Percentiles rank a stretch among this genome's conserved stretches.
phyloP scores from a whole-genome alignment of 2,329 filamentous ascomycete genomes.

The Elsinoe ampelina region DNA sequence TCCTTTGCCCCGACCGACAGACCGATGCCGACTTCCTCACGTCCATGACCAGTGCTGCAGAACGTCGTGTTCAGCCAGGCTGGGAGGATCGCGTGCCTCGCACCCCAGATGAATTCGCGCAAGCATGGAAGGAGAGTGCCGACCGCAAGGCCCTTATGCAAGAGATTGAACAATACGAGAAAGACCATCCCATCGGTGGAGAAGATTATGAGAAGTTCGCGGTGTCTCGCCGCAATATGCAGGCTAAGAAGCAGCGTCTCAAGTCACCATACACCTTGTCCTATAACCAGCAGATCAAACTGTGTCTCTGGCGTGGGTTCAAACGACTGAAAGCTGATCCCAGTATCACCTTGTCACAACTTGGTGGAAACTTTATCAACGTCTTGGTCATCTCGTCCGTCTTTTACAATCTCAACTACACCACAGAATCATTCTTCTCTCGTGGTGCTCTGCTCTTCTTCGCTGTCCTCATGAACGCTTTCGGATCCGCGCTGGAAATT shows the following conservation, averaged over 20 bases:
- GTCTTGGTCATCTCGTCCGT: slow-evolving; percentile 69
- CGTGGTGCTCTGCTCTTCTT: slow-evolving; percentile 79
- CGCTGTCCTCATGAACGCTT: slow-evolving; percentile 77
- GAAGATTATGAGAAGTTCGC: slow-evolving; percentile 38
- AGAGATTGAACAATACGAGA: slow-evolving; percentile 39
- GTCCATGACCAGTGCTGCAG: slow-evolving; percentile 52
- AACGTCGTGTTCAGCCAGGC: slow-evolving; percentile 37
- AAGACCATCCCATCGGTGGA: slow-evolving; percentile 37
- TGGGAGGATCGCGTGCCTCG: slow-evolving; percentile 39
- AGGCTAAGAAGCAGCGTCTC: slow-evolving; percentile 44
- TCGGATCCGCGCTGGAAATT: slow-evolving; percentile 73
- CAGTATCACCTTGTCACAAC: slow-evolving; percentile 58
- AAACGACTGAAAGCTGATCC: slow-evolving; percentile 68
- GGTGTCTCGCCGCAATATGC: slow-evolving; percentile 37
- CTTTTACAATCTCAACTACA: slow-evolving; percentile 63
- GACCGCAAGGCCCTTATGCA: slow-evolving; percentile 36
- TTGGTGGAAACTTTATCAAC: slow-evolving; percentile 65
- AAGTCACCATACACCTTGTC: slow-evolving; percentile 79
- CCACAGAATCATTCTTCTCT: slow-evolving; percentile 66
- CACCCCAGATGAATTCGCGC: slow-evolving; percentile 42
- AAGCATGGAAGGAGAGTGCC: slow-evolving; percentile 46
- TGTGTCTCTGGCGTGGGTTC: slow-evolving; percentile 76
- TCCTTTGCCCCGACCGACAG: slow-evolving; percentile 60
- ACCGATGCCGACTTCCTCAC: slow-evolving; percentile 71
- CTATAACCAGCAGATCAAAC: slow-evolving; percentile 60